These are phyloP conservation scores for Carex arenaria DNA, from an alignment of 202 grass and related monocot genomes.

Conservation along the genomic window DNA sequence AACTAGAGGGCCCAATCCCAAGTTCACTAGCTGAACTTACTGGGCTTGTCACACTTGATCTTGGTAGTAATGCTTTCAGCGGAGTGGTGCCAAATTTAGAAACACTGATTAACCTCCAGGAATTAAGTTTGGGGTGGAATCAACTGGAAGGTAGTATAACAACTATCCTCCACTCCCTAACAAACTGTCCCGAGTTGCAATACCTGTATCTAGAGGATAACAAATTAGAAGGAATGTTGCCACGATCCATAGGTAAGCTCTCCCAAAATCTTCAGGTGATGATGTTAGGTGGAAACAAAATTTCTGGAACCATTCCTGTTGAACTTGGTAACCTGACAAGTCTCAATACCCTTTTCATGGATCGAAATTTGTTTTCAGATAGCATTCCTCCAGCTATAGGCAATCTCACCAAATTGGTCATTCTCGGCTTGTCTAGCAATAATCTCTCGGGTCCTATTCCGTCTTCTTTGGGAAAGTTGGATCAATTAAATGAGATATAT, in stretches of 20 bases:
- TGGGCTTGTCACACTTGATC: not conserved
- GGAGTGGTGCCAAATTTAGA: conserved; percentile 33
- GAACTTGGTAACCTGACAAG: conserved; percentile 31
- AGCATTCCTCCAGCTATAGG: conserved; percentile 32
- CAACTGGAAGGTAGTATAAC: conserved; percentile 35
- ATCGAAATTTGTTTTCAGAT: conserved; percentile 24
- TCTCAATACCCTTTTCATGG: conserved; percentile 23
- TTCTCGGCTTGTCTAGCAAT: conserved; percentile 23
- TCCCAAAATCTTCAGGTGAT: conserved; percentile 16
- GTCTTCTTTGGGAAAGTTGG: conserved; percentile 19
- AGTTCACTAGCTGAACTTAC: conserved; percentile 29
- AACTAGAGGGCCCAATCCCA: conserved; percentile 37
- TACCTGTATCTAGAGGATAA: conserved; percentile 1
- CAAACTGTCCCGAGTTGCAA: conserved; percentile 28
- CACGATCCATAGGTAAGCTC: conserved; percentile 33
- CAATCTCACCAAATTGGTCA: not conserved
- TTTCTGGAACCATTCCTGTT: conserved; percentile 37
- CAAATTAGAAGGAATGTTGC: conserved; percentile 29
- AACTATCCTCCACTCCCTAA: conserved; percentile 32
- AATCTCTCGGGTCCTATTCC: conserved; percentile 26
- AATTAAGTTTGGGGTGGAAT: conserved; percentile 21
- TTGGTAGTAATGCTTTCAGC: conserved; percentile 14
- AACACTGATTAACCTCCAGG: not conserved
- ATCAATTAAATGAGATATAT: conserved; percentile 20
- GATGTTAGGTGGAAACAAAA: conserved; percentile 31